A percentile compares a stretch with the other conserved stretches of the same genome.
Evolutionary conservation across 257 asterid genomes (phyloP).

Genomic region (Nicotiana knightiana): DNA sequence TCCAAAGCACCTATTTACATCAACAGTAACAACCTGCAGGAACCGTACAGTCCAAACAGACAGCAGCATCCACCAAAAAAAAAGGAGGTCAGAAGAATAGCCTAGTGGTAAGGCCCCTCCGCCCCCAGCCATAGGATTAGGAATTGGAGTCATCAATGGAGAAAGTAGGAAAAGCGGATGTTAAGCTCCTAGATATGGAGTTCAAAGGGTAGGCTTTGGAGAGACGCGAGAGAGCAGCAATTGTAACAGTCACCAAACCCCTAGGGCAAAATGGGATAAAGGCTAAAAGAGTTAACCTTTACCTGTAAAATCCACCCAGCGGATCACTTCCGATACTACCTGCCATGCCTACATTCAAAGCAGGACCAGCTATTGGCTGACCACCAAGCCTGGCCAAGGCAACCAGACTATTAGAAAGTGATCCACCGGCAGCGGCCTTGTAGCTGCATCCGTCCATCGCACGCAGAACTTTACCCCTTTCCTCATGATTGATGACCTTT

Average conservation of each 20-base stretch:
- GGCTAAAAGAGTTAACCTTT: neutral
- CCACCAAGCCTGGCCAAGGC: conserved; percentile 98
- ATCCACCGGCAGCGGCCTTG: conserved; percentile 99
- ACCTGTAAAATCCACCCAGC: conserved; percentile 92
- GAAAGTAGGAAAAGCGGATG: neutral
- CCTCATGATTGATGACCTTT: conserved; percentile 91
- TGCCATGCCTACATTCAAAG: conserved; percentile 78
- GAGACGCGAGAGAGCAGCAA: neutral
- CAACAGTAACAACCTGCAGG: neutral
- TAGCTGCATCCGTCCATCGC: conserved; percentile 99
- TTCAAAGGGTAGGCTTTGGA: neutral
- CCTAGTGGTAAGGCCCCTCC: neutral
- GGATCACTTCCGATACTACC: conserved; percentile 99
- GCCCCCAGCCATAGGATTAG: neutral
- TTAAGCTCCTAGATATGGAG: neutral
- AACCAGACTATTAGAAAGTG: conserved; percentile 90
- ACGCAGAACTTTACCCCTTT: conserved; percentile 75
- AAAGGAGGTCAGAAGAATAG: neutral
- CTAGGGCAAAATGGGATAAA: neutral
- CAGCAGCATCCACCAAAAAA: neutral
- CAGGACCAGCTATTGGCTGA: conserved; percentile 58
- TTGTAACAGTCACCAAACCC: neutral
- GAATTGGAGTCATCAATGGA: neutral
- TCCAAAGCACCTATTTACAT: neutral
- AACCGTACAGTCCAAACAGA: neutral